Base-by-base conservation (phyloP, 2,329 filamentous ascomycete genomes). In the Sarocladium oryzae region DNA sequence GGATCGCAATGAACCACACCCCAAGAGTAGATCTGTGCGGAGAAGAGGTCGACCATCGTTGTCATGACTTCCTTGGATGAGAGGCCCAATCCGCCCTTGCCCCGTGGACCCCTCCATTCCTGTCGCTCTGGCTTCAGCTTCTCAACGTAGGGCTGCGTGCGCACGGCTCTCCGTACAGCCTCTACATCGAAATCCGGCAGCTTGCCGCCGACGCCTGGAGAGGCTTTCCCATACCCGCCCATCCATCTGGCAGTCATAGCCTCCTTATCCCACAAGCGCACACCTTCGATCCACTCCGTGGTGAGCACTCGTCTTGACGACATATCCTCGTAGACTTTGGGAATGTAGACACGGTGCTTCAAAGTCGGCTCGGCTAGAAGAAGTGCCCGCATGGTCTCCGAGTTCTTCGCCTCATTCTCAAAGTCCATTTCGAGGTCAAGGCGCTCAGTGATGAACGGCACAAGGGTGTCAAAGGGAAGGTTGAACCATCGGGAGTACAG, bases 11-110 rank as follows among this genome's bases (percentile, higher is more conserved):
- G 92, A 0, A 97, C 88, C 38, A 88, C 80, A 11, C 93, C 93
- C 88, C 89, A 97, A 57, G 95, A 85, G 74, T 96, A 99, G 78
- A 97, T 97, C 64, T 97, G 92, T 2, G 89, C 91, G n/a, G 86
- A 88, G 73, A 97, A 99, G 30, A 97, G 78, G 65, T 96, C 92
- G 48, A 96, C 82, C 84, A 97, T 96, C 28, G 89, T 96, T 5
- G 86, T 87, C 93, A 97, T 97, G 53, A 96, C 89, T 53, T 92
- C 86, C 62, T 87, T 88, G 26, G 89, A 75, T 7, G 82, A 84
- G 2, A 99, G 73, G 0, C 93, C 93, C 0, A 97, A 80, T 0
- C 93, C 93, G 48, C 91, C 92, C 54, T 81, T 83, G 23, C 82
- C 79, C 48, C 81, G 78, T 6, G 68, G 71, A 4, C 92, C 91